Evolutionary conservation across 148 eudicot species (phyloP), one percentile per base, ranked within the genome.

Genomic region (Fallopia convolvulus): DNA sequence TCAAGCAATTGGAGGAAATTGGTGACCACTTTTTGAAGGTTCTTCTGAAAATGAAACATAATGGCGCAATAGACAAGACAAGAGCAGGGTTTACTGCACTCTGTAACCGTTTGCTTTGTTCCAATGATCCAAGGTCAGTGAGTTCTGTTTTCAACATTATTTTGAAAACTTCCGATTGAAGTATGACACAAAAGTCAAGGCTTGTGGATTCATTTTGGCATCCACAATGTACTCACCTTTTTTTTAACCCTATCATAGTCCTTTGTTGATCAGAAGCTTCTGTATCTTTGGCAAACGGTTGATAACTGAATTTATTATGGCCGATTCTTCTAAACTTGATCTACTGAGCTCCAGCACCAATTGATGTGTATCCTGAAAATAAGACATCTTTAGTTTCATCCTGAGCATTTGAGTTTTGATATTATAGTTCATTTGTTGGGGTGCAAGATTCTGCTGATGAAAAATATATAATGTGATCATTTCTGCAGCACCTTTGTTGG

Each of bases 41-140:
- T 72, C 96, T 95, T 60, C 79, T 95, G 76, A 95, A 95, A 85
- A 91, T 95, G 99, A 95, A 95, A 78, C 99, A 95, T 82, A 92
- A 85, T 80, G 99, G 99, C 75, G 99, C 99, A 70, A 92, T 95
- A 74, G 99, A 95, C 80, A 95, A 95, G 86, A 95, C 99, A 39
- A 89, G 99, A 82, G 99, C 99, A 72, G 99, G 99, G 73, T 95
- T 95, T 87, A 88, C 99, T 53, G 99, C 99, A 60, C 97, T 95
- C 63, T 95, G 99, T 91, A 95, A 95, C 81, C 99, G 97, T 56
- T 84, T 95, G 84, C 97, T 95, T 68, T 95, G 97, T 80, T 95
- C 99, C 46, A 87, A 95, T 87, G 97, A 92, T 83, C 88, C 94
- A 80, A 95, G 97, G 99, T 95, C 56, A 73, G 76, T 40, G 46